Evolutionary conservation across 2,329 filamentous ascomycete genomes (phyloP).

Genomic region (Aspergillus sp.): DNA sequence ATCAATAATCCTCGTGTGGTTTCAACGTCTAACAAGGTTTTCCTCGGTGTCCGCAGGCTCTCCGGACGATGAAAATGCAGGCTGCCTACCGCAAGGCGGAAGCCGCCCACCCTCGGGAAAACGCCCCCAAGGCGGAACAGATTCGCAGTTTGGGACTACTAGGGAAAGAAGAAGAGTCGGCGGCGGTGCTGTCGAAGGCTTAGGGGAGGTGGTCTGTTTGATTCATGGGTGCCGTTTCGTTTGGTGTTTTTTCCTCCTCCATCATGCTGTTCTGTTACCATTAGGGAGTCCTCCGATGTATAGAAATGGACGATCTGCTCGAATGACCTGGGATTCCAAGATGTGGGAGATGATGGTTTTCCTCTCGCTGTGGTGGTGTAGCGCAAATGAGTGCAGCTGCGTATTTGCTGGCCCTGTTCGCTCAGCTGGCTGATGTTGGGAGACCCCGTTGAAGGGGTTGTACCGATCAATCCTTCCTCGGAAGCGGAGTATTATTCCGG

Average conservation of each 20-base stretch:
- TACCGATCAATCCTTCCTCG: no score
- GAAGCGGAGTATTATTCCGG: no score
- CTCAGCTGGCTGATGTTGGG: no score
- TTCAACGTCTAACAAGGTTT: background rate
- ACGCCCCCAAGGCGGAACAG: slow-evolving; percentile 77
- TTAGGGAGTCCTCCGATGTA: slow-evolving; percentile 30
- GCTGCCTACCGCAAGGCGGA: slow-evolving; percentile 79
- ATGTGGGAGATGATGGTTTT: background rate
- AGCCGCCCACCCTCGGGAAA: slow-evolving; percentile 71
- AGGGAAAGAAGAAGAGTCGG: slow-evolving; percentile 77
- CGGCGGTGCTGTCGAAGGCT: slow-evolving; percentile 49
- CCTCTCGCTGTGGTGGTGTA: background rate
- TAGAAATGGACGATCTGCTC: slow-evolving; percentile 28
- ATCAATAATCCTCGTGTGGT: background rate
- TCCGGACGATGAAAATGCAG: slow-evolving; percentile 76
- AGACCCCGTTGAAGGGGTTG: no score
- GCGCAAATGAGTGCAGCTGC: background rate
- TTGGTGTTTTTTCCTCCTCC: slow-evolving; percentile 25
- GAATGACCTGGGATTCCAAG: background rate
- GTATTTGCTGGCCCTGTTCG: no score
- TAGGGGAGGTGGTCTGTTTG: slow-evolving; percentile 18
- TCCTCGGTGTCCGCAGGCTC: slow-evolving; percentile 56
- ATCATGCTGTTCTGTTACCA: slow-evolving; percentile 26
- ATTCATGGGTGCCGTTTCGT: slow-evolving; percentile 20
- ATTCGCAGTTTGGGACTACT: slow-evolving; percentile 84